These are phyloP conservation scores for Tulasnella sp. DNA, from an alignment of 768 basidiomycete genomes.

Conservation along the genomic window DNA sequence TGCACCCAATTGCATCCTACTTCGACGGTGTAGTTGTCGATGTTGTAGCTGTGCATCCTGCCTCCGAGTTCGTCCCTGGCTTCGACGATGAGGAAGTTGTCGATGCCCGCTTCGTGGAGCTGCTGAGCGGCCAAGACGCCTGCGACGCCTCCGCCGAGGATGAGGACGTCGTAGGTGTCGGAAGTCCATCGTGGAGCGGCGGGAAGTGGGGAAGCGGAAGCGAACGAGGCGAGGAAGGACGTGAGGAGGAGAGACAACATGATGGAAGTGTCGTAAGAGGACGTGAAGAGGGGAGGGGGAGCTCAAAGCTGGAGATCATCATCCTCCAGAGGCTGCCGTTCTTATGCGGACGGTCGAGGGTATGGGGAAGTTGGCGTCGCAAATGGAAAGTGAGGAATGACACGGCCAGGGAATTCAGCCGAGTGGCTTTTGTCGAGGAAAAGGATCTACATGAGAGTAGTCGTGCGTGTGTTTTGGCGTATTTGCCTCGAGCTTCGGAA, in stretches of 20 bases:
- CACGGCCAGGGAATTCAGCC: background rate
- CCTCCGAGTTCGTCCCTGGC: slow-evolving; percentile 57
- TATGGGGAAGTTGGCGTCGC: too few species aligned
- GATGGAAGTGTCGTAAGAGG: background rate
- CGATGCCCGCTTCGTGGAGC: slow-evolving; percentile 50
- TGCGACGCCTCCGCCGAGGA: slow-evolving; percentile 62
- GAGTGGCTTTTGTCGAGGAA: background rate
- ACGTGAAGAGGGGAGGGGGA: background rate
- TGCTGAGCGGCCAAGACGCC: slow-evolving; percentile 59
- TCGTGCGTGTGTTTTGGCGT: background rate
- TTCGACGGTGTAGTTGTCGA: slow-evolving; percentile 53
- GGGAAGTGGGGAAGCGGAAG: background rate
- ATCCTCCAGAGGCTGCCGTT: too few species aligned
- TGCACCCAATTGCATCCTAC: slow-evolving; percentile 45
- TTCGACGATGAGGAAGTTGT: slow-evolving; percentile 58
- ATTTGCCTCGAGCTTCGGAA: background rate
- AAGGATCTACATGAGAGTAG: background rate
- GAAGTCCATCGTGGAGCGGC: background rate
- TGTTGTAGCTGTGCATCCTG: slow-evolving; percentile 48
- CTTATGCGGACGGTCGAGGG: too few species aligned
- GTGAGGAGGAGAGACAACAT: background rate
- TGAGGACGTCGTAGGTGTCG: slow-evolving; percentile 41
- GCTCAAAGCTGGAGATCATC: background rate
- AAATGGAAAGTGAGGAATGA: too few species aligned
- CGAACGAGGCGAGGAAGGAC: background rate